Evolutionary conservation across 345 rosid species (phyloP).

Genomic region (Zanthoxylum bungeanum): DNA sequence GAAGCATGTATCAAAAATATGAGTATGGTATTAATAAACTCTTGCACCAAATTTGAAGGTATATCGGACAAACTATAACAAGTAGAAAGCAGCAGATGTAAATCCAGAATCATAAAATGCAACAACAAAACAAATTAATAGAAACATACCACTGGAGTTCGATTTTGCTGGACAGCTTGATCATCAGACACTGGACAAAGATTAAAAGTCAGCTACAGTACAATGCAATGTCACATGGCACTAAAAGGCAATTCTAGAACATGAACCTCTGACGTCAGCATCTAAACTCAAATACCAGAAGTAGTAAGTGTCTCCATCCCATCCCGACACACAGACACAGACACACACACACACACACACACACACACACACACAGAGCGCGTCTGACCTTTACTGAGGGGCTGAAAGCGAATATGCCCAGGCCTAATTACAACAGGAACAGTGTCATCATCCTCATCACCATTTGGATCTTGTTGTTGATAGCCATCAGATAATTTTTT

Average conservation of each 20-base stretch:
- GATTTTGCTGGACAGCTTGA: conserved; percentile 37
- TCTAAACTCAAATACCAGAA: conserved; percentile 8
- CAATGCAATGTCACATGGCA: too few species aligned
- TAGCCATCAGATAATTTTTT: conserved; percentile 25
- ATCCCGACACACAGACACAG: not conserved
- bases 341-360: not conserved
- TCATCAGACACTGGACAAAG: conserved; percentile 45
- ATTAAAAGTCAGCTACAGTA: conserved; percentile 13
- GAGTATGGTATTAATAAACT: conserved; percentile 4
- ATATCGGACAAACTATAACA: not conserved
- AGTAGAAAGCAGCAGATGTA: not conserved
- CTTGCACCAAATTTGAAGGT: not conserved
- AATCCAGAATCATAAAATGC: not conserved
- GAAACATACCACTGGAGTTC: conserved; percentile 50
- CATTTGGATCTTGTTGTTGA: conserved; percentile 30
- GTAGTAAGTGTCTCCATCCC: not conserved
- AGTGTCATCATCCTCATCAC: conserved; percentile 41
- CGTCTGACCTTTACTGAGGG: conserved; percentile 49
- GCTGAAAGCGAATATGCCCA: conserved; percentile 89
- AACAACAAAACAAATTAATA: conserved; percentile 5
- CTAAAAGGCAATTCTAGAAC: not conserved
- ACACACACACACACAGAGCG: not conserved
- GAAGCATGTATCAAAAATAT: conserved; percentile 20
- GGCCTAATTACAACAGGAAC: conserved; percentile 83
- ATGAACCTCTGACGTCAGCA: conserved; percentile 7